These are phyloP conservation scores for Boletus eberwhitei DNA, from an alignment of 768 basidiomycete species.

Conservation along the genomic window DNA sequence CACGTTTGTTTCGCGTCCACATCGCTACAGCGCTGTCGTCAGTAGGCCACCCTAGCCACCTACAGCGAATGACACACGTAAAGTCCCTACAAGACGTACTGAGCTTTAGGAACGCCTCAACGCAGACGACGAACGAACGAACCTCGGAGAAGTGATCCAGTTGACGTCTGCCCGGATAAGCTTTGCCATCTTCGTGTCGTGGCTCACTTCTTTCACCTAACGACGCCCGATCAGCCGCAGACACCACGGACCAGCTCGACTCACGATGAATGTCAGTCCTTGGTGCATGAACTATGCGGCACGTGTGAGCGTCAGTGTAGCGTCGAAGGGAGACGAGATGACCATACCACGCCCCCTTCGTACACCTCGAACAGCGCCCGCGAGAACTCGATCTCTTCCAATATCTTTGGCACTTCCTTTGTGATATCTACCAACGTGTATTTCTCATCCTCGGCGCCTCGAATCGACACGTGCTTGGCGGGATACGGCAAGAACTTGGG, in stretches of 20 bases:
- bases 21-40: constrained; percentile 44
- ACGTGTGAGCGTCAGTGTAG: constrained; percentile 1
- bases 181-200: constrained; percentile 71
- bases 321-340: not conserved
- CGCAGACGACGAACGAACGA: constrained; percentile 1
- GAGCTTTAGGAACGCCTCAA: not conserved
- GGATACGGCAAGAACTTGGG: constrained; percentile 78
- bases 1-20: constrained; percentile 74
- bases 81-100: constrained; percentile 50
- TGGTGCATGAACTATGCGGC: constrained; percentile 76
- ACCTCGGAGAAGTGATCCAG: constrained; percentile 77
- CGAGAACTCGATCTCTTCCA: constrained; percentile 84
- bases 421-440: constrained; percentile 72
- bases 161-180: constrained; percentile 74
- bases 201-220: constrained; percentile 76
- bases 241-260: constrained; percentile 13
- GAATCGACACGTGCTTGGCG: constrained; percentile 65
- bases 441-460: constrained; percentile 74
- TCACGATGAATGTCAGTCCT: constrained; percentile 74
- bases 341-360: constrained; percentile 77
- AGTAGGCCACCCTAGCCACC: not conserved
- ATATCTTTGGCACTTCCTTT: constrained; percentile 37
- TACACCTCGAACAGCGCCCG: constrained; percentile 86
- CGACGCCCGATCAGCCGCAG: constrained; percentile 1
- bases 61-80: constrained; percentile 47